Percentiles rank a stretch among this genome's conserved stretches.
Evolutionary conservation across 2,329 filamentous ascomycete species (phyloP).

Genomic region (Xylaria sp.): DNA sequence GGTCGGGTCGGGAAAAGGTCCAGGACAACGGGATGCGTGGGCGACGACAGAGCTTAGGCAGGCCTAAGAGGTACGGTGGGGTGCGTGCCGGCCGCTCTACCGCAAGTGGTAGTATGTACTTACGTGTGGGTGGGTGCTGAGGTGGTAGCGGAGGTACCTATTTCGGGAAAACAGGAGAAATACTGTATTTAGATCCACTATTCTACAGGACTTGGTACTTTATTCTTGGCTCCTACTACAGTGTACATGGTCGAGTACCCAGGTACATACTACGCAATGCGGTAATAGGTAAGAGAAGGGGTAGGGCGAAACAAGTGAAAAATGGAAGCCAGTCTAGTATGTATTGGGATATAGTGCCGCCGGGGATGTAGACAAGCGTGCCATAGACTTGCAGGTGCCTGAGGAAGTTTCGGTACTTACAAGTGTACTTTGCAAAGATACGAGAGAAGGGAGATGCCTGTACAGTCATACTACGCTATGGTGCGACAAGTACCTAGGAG

Average conservation of each 20-base stretch:
- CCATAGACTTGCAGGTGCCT: conserved; percentile 1
- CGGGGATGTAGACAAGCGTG: conserved; percentile 5
- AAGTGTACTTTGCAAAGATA: background rate
- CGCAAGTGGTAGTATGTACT: background rate
- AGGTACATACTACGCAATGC: background rate
- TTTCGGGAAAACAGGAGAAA: conserved; percentile 28
- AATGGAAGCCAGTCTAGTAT: conserved; percentile 16
- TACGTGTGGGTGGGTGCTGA: background rate
- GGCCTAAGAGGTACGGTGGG: background rate
- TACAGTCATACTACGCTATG: background rate
- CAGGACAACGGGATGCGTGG: conserved; percentile 15
- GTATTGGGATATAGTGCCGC: conserved; percentile 13
- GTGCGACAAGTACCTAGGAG: background rate
- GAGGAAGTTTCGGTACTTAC: background rate
- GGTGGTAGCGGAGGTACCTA: conserved; percentile 4
- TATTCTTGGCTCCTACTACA: conserved; percentile 21
- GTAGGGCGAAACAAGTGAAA: background rate
- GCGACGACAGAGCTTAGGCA: background rate
- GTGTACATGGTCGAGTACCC: too few relatives aligned
- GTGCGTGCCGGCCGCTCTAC: background rate
- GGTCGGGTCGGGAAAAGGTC: conserved; percentile 9
- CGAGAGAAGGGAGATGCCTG: background rate
- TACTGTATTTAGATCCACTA: too few relatives aligned
- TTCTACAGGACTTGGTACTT: background rate
- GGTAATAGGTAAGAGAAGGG: background rate